Percentiles rank a stretch among this genome's conserved stretches.
Evolutionary conservation across 305 asterid genomes (phyloP).

Genomic region (Striga hermonthica): DNA sequence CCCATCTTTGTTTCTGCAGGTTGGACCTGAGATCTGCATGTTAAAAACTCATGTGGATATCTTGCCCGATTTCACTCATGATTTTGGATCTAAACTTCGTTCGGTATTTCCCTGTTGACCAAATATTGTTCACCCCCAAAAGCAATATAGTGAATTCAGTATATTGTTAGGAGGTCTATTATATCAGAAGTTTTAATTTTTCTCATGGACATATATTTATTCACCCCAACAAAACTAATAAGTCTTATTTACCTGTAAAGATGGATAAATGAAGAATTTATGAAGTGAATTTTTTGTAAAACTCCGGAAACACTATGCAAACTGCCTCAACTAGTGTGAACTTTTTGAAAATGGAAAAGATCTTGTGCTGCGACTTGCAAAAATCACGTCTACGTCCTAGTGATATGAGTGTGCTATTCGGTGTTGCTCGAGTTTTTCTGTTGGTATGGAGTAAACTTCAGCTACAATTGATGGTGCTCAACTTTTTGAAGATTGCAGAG

Average conservation of each 20-base stretch:
- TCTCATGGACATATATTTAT: background rate
- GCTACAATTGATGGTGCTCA: slow-evolving; percentile 30
- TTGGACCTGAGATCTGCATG: slow-evolving; percentile 95
- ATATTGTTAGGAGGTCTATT: background rate
- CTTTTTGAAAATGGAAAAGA: slow-evolving; percentile 4
- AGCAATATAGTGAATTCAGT: slow-evolving; percentile 2
- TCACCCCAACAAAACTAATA: background rate
- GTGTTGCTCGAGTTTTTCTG: background rate
- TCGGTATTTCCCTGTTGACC: slow-evolving; percentile 48
- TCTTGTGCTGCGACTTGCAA: slow-evolving; percentile 1
- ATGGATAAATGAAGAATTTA: background rate
- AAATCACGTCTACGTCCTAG: slow-evolving; percentile 8
- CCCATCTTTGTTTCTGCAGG: slow-evolving; percentile 51
- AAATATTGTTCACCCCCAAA: slow-evolving; percentile 4
- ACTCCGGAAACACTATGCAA: background rate
- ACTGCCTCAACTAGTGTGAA: slow-evolving; percentile 1
- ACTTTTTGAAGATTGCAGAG: slow-evolving; percentile 78
- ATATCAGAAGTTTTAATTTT: background rate
- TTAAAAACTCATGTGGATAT: slow-evolving; percentile 95
- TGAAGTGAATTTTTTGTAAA: background rate
- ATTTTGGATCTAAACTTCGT: slow-evolving; percentile 89
- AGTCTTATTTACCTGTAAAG: background rate
- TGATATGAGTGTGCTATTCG: slow-evolving; percentile 25
- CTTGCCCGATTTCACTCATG: slow-evolving; percentile 90
- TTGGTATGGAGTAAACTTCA: slow-evolving; percentile 4